phyloP scores from a whole-genome alignment of 352 stramenopile genomes.

The Pythium plurisporium region DNA sequence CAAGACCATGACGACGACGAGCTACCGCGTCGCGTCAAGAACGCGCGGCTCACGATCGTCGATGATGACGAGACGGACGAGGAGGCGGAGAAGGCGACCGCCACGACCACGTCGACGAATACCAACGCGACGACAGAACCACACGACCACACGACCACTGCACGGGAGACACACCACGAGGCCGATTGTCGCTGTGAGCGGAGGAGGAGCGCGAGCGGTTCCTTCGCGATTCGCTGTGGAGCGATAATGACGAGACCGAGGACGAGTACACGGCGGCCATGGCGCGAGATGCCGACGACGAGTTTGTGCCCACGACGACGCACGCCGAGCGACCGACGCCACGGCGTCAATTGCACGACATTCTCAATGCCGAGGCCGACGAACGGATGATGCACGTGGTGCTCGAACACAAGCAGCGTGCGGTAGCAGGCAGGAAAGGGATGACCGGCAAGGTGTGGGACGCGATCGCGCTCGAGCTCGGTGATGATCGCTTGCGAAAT shows the following conservation, averaged over 20 bases:
- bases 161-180: background rate
- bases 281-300: background rate
- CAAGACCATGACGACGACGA: background rate
- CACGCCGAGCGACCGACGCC: background rate
- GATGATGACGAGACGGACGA: background rate
- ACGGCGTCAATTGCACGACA: background rate
- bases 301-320: background rate
- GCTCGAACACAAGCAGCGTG: background rate
- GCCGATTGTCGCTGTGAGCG: background rate
- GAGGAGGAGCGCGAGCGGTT: background rate
- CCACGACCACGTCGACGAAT: background rate
- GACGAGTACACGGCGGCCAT: background rate
- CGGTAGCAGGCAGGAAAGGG: background rate
- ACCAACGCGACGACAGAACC: too few relatives aligned
- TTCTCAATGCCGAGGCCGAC: background rate
- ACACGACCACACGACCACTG: background rate
- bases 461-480: background rate
- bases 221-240: background rate
- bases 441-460: background rate
- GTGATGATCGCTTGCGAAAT: background rate
- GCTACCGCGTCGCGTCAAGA: background rate
- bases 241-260: background rate
- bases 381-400: background rate
- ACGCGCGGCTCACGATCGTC: background rate
- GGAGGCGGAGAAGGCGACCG: background rate